Evolutionary conservation across 495 filamentous ascomycete species (phyloP).

Genomic region (Aspergillus cristatus): DNA sequence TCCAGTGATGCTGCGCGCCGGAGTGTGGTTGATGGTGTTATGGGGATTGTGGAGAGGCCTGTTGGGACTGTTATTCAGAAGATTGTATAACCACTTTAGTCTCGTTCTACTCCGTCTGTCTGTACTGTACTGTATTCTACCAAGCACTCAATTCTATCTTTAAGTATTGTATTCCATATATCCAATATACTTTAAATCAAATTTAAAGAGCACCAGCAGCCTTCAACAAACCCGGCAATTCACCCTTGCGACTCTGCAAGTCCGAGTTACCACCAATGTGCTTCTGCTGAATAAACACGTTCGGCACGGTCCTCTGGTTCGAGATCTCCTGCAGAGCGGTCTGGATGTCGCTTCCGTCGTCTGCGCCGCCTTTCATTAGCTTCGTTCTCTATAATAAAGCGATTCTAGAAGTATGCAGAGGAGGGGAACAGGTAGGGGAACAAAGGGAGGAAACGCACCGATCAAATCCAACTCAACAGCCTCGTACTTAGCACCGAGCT

Average conservation of each 20-base stretch:
- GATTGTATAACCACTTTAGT: conserved; percentile 40
- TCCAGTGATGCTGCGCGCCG: conserved; percentile 73
- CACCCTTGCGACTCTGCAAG: conserved; percentile 55
- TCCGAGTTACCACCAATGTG: conserved; percentile 98
- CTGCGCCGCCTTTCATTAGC: conserved; percentile 24
- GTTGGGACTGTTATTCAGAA: conserved; percentile 75
- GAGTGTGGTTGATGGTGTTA: conserved; percentile 78
- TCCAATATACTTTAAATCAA: neutral
- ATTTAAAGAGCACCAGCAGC: conserved; percentile 54
- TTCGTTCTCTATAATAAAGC: too few species aligned
- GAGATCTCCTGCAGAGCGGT: conserved; percentile 71
- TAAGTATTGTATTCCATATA: neutral
- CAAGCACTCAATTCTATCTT: too few species aligned
- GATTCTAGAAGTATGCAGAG: neutral
- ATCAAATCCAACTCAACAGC: conserved; percentile 77
- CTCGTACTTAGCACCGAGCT: conserved; percentile 62
- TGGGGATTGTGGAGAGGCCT: conserved; percentile 81
- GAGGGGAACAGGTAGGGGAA: neutral
- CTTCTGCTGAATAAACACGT: conserved; percentile 82
- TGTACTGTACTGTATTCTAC: neutral
- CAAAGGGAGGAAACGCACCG: too few species aligned
- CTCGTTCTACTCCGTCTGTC: neutral
- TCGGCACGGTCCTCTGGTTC: conserved; percentile 80
- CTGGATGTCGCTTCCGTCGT: conserved; percentile 78
- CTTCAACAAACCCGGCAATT: conserved; percentile 52